phyloP scores from a whole-genome alignment of 371 early-diverging fungal species.

The Thermomucor indicae-seudaticae region DNA sequence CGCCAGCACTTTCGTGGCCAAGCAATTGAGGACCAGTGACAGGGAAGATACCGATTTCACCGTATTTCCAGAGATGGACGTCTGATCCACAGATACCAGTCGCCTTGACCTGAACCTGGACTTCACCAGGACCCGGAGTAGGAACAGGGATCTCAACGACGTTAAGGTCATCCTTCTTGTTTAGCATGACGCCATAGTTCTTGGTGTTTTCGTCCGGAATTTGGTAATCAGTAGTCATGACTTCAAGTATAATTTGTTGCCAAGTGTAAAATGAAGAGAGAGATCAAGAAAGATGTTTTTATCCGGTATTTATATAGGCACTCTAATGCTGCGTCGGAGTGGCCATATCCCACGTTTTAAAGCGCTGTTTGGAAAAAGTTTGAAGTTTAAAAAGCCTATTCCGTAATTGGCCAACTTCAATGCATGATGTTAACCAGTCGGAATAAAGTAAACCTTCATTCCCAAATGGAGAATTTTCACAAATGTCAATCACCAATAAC shows the following conservation, averaged over 20 bases:
- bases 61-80: slow-evolving; percentile 40
- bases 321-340: neutral
- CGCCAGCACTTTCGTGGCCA: slow-evolving; percentile 48
- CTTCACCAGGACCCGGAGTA: slow-evolving; percentile 23
- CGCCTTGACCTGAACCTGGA: slow-evolving; percentile 37
- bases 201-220: slow-evolving; percentile 16
- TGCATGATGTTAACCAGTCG: slow-evolving; percentile 5
- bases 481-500: slow-evolving; percentile 7
- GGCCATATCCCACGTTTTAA: slow-evolving; percentile 7
- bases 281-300: neutral
- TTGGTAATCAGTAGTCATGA: slow-evolving; percentile 1
- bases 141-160: slow-evolving; percentile 37
- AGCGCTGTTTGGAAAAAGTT: slow-evolving; percentile 3
- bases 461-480: slow-evolving; percentile 19
- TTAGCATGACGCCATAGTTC: slow-evolving; percentile 31
- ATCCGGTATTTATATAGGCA: slow-evolving; percentile 8
- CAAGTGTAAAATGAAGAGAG: neutral
- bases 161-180: slow-evolving; percentile 32
- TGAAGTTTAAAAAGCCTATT: neutral
- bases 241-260: neutral
- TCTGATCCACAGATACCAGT: slow-evolving; percentile 44
- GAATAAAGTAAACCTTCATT: slow-evolving; percentile 13
- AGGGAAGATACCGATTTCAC: slow-evolving; percentile 44
- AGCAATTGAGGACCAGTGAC: slow-evolving; percentile 29
- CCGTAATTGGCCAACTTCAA: neutral